Evolutionary conservation across 768 basidiomycete genomes (phyloP), one percentile per base, ranked within the genome.

Genomic region (Sporobolomyces roseus): DNA sequence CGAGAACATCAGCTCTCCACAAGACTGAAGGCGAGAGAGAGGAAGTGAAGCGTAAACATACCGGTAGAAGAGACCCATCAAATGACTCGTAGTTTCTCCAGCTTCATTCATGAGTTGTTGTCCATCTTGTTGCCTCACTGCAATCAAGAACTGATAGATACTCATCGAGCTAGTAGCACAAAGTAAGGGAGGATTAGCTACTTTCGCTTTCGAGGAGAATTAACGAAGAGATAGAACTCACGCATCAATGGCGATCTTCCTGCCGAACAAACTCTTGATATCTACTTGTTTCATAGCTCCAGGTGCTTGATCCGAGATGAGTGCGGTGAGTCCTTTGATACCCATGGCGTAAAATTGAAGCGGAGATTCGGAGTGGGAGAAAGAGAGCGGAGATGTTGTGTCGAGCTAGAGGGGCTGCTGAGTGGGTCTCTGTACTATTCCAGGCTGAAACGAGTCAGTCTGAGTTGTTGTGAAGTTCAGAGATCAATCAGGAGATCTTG

Each of bases 211-310:
- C 6, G 12, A 12, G 4, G 9, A 21, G 38, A 48, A n/a, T 23
- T 12, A 25, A 30, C 25, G 45, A n/a, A 48, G 51, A 25, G 25
- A 4, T 10, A 59, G 27, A 14, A 68, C 70, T 41, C 51, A 74
- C 70, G 96, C 96, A 83, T 99, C 96, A 73, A 99, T 91, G 66
- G 94, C 94, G 73, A 98, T 93, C 82, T 97, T 98, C 75, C 96
- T 87, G 2, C 96, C 94, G 74, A 99, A 98, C 50, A 99, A 86
- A 30, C 91, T 93, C 81, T 74, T 76, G 65, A 76, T 77, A 29
- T 76, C 76, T 30, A 71, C 64, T 36, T 78, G 74, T 62, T 78
- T 84, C 75, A 96, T 91, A 13, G 89, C 82, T 58, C 83, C 85
- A 1, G 96, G 96, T 9, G 96, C 91, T 79, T 94, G 86, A 77